Conservation (phyloP, 148 eudicot species). For the Silene uniflora region DNA sequence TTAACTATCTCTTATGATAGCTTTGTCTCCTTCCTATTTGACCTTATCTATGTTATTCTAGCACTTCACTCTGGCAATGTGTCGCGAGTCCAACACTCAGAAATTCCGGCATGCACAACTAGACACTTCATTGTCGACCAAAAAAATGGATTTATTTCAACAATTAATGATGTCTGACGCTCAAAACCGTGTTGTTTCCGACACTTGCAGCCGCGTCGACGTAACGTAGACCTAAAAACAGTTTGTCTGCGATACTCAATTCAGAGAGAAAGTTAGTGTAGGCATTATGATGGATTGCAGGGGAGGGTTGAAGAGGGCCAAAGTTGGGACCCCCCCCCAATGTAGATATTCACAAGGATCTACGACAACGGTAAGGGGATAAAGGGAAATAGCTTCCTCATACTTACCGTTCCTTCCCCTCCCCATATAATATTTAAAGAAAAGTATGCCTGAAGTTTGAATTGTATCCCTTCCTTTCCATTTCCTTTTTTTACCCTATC, state of each 20-base stretch:
- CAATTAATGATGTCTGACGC: not conserved
- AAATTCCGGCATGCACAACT: not conserved
- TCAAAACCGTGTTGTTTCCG: not conserved
- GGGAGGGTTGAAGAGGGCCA: too few species aligned
- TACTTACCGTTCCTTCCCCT: not conserved
- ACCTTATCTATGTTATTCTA: not conserved
- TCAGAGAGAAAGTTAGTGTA: not conserved
- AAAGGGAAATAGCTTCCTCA: not conserved
- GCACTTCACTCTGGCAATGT: too few species aligned
- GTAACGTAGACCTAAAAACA: too few species aligned
- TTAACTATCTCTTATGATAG: not conserved
- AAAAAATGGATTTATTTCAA: too few species aligned
- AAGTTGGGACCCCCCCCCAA: too few species aligned
- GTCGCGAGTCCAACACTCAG: not conserved
- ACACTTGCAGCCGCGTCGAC: not conserved
- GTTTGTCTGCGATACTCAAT: not conserved
- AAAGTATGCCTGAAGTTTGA: not conserved
- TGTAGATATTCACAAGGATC: too few species aligned
- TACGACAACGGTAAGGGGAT: too few species aligned
- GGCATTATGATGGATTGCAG: not conserved
- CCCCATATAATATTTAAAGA: not conserved
- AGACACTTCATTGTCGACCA: not conserved
- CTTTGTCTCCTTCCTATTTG: not conserved
- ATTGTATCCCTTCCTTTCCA: not conserved
- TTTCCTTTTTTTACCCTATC: not conserved